Evolutionary conservation across 371 early-diverging fungal genomes (phyloP), one percentile per base, ranked within the genome.

Genomic region (Circinella umbellata): DNA sequence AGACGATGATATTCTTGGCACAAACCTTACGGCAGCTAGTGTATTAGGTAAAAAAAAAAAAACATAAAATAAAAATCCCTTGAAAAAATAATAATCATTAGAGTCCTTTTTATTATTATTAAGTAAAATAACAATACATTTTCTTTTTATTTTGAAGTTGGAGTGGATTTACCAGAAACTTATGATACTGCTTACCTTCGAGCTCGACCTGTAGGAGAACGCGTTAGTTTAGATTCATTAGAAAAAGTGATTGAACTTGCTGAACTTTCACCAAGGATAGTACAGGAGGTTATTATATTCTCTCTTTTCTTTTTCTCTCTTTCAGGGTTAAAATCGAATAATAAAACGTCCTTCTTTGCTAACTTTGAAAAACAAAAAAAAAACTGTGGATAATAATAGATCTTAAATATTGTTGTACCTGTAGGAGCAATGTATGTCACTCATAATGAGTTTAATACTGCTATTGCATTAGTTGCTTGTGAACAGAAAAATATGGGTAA

Each of bases 401-500:
- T 80, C 42, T 51, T 78, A 18, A 73, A 73, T 59, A 74, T 82
- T 14, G 85, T 82, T 4, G 81, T 83, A 6, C 77, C 85, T 46
- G 79, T 83, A 10, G 87, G 82, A 47, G 74, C 81, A 3, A 79
- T 82, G 39, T 81, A 85, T 66, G 80, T 90, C 61, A 88, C 87
- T 38, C 87, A 83, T 37, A 80, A 85, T 53, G 93, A 91, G 76
- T 92, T 92, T 72, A 88, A 91, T 66, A 79, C 89, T 54, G 89
- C 89, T 4, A 71, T 93, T 54, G 92, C 92, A 1, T 78, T 93
- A 49, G 76, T 89, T 4, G 91, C 89, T 27, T 82, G 92, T 69
- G 92, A 91, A 6, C 94, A 94, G 73, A 91, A 92, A 72, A 89
- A 90, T 76, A 90, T 93, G 88, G 86, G 90, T 78, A 87, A 79